These are phyloP conservation scores for Phytophthora tentaculata DNA, from an alignment of 352 stramenopile genomes.

Conservation along the genomic window DNA sequence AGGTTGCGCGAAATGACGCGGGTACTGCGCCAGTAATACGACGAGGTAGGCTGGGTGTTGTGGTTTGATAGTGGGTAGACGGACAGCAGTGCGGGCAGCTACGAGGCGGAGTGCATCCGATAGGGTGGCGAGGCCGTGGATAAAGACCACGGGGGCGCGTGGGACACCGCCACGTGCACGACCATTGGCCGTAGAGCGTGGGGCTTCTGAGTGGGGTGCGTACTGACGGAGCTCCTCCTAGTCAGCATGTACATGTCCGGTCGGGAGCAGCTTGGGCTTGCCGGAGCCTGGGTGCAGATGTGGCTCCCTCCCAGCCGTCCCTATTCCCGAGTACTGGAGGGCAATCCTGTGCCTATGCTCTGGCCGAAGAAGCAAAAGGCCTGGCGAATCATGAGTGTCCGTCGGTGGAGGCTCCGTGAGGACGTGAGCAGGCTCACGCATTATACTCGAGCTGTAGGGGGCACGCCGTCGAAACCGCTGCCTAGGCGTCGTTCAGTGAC, in stretches of 20 bases:
- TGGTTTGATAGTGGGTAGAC: not conserved
- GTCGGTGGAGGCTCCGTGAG: not conserved
- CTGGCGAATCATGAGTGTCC: not conserved
- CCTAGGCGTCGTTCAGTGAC: not conserved
- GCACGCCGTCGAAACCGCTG: not conserved
- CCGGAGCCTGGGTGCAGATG: not conserved
- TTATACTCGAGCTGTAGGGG: not conserved
- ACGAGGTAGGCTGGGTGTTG: not conserved
- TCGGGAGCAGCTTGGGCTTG: not conserved
- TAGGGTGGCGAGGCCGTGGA: not conserved
- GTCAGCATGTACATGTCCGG: not conserved
- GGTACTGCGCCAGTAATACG: not conserved
- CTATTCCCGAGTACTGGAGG: not conserved
- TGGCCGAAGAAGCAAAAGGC: not conserved
- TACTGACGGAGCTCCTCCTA: not conserved
- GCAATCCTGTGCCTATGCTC: not conserved
- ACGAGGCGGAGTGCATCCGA: not conserved
- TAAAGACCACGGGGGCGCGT: not conserved
- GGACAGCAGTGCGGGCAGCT: not conserved
- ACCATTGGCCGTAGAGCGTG: not conserved
- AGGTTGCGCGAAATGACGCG: not conserved
- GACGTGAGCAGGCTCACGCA: not conserved
- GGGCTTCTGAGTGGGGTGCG: not conserved
- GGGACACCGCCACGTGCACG: not conserved
- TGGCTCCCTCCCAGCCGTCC: not conserved